These are phyloP conservation scores for Erythrophleum ivorense DNA, from an alignment of 331 rosid genomes.

Conservation along the genomic window DNA sequence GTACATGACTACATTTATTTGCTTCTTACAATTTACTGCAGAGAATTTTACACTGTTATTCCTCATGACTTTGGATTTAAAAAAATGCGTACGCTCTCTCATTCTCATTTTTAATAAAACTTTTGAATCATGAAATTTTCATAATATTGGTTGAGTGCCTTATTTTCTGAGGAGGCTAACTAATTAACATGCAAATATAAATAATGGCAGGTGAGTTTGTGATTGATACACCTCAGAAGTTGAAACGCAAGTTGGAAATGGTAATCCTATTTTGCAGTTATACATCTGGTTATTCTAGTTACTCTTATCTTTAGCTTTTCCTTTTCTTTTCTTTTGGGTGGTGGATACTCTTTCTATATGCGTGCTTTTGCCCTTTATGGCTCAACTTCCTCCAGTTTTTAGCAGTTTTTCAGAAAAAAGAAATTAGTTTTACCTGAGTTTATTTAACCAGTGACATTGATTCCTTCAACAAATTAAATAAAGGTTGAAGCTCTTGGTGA, in stretches of 20 bases:
- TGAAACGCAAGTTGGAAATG: slow-evolving; percentile 90
- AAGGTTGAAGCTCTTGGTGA: slow-evolving; percentile 96
- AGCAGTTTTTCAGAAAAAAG: slow-evolving; percentile 3
- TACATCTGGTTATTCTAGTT: slow-evolving; percentile 31
- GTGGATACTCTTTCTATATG: neutral
- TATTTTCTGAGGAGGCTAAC: slow-evolving; percentile 25
- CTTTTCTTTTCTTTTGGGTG: slow-evolving; percentile 1
- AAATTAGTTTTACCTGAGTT: slow-evolving; percentile 24
- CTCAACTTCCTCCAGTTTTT: slow-evolving; percentile 13
- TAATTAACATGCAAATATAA: slow-evolving; percentile 29
- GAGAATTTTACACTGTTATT: slow-evolving; percentile 96
- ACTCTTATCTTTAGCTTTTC: slow-evolving; percentile 15
- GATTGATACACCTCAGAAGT: slow-evolving; percentile 89
- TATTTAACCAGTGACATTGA: slow-evolving; percentile 37
- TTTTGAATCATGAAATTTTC: slow-evolving; percentile 16
- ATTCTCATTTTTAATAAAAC: slow-evolving; percentile 22
- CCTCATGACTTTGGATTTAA: slow-evolving; percentile 96
- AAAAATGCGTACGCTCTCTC: slow-evolving; percentile 78
- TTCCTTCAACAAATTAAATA: slow-evolving; percentile 39
- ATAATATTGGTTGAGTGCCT: slow-evolving; percentile 32
- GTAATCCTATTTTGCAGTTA: slow-evolving; percentile 50
- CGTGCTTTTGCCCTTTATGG: slow-evolving; percentile 5
- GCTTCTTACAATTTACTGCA: slow-evolving; percentile 52
- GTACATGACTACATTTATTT: slow-evolving; percentile 16
- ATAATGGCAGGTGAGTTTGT: slow-evolving; percentile 77